A percentile compares a stretch with the other conserved stretches of the same genome.
Evolutionary conservation across 441 rosid genomes (phyloP).

Genomic region (Dalechampia spathulata): DNA sequence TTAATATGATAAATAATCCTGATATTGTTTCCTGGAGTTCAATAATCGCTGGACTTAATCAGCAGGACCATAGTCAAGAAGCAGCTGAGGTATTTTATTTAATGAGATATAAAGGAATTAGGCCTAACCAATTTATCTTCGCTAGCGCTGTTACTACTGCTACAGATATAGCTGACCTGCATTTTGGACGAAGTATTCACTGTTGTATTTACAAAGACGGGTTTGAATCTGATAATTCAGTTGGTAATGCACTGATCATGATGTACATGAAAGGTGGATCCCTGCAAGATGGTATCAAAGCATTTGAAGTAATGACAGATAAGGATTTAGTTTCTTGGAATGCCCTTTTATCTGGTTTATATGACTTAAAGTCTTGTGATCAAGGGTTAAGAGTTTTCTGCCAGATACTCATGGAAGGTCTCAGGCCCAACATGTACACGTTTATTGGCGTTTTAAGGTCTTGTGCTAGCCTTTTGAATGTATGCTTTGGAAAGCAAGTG

Average conservation of each 20-base stretch:
- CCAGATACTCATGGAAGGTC: conserved; percentile 31
- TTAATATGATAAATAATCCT: conserved; percentile 28
- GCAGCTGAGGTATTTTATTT: conserved; percentile 25
- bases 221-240: conserved; percentile 23
- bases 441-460: conserved; percentile 30
- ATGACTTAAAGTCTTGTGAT: conserved; percentile 15
- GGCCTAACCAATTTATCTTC: conserved; percentile 30
- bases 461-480: conserved; percentile 25
- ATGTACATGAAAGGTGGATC: conserved; percentile 35
- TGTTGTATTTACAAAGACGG: conserved; percentile 32
- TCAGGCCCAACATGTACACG: conserved; percentile 27
- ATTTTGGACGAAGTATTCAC: conserved; percentile 32
- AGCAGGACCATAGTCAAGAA: conserved; percentile 29
- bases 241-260: conserved; percentile 32
- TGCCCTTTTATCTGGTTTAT: conserved; percentile 30
- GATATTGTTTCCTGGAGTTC: conserved; percentile 35
- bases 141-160: conserved; percentile 29
- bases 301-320: conserved; percentile 27
- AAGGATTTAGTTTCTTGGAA: conserved; percentile 36
- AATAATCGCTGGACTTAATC: conserved; percentile 32
- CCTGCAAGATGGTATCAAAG: conserved; percentile 24
- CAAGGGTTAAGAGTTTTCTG: conserved; percentile 23
- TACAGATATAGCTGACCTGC: conserved; percentile 19
- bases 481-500: conserved; percentile 35
- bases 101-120: conserved; percentile 30